Conservation (phyloP, 2,329 filamentous ascomycete species). For the Didymella lethalis region DNA sequence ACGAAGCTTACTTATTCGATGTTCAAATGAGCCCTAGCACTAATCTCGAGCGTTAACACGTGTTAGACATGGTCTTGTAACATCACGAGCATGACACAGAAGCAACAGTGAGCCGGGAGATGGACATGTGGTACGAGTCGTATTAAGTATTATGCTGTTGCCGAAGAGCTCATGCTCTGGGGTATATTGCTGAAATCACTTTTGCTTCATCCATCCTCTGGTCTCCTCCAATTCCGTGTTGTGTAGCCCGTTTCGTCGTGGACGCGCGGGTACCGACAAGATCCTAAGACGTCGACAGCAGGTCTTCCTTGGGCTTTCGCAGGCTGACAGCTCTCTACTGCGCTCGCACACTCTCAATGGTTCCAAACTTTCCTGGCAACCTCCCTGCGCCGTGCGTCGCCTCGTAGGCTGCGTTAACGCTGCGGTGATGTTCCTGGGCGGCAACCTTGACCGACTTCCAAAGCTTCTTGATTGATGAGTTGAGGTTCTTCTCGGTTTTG, state of each 20-base stretch:
- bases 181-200: neutral
- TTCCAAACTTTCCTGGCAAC: neutral
- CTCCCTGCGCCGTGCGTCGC: slow-evolving; percentile 34
- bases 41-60: no score
- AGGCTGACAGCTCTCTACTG: neutral
- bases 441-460: slow-evolving; percentile 41
- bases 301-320: no score
- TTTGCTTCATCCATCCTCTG: neutral
- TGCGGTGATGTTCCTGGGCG: slow-evolving; percentile 41
- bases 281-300: no score
- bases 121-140: neutral
- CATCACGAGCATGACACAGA: no score
- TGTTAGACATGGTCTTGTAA: no score
- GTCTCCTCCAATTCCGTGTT: no score
- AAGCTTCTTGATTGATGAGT: slow-evolving; percentile 39
- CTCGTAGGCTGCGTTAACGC: slow-evolving; percentile 40
- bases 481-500: slow-evolving; percentile 31
- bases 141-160: neutral
- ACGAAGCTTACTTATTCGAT: no score
- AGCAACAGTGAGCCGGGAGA: no score
- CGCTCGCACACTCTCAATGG: slow-evolving; percentile 1
- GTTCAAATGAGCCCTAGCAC: no score
- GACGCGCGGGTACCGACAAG: no score
- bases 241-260: no score
- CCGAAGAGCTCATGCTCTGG: neutral